Evolutionary conservation across 768 basidiomycete species (phyloP), one percentile per base, ranked within the genome.

Genomic region (Cystobasidium onofrii): DNA sequence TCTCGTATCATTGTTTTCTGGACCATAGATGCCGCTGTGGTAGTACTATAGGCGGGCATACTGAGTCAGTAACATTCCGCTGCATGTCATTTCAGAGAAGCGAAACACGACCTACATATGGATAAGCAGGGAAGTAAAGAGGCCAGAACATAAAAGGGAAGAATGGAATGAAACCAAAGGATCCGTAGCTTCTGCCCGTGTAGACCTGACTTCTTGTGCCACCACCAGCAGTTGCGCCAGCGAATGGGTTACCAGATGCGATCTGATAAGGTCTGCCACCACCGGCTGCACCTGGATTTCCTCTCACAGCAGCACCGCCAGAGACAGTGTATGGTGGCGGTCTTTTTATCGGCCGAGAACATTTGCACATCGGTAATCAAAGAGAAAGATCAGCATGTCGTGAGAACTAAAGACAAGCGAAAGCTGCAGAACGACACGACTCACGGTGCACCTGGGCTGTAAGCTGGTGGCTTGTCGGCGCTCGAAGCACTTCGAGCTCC

Each of bases 101-200:
- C 17, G 27, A 62, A 34, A 31, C 39, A 15, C 65, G 60, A 64
- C 63, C 18, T 25, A 64, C 63, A 27, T 43, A 52, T 27, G 43
- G 55, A 55, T 43, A 66, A 34, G 44, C 31, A 27, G 64, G 34
- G 50, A 66, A 74, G 55, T 60, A 70, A 27, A 62, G 36, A 0
- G 67, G 66, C 55, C 67, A 74, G 41, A 73, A 75, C 29, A 62
- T 63, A 61, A 73, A 75, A n/a, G 71, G 73, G 27, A 57, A 41
- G 46, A 20, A 39, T 31, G 73, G 73, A 13, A 65, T 9, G 60
- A 65, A 50, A 9, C 70, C 74, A 23, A 17, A 36, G 3, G 23
- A 39, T 27, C 70, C 71, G 34, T 52, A 73, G 20, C 61, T 62
- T 18, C 71, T 0, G 23, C 50, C 43, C 1, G 20, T 27, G 44